Evolutionary conservation across 2,329 filamentous ascomycete species (phyloP).

Genomic region (Penicillium fuscoglaucum): DNA sequence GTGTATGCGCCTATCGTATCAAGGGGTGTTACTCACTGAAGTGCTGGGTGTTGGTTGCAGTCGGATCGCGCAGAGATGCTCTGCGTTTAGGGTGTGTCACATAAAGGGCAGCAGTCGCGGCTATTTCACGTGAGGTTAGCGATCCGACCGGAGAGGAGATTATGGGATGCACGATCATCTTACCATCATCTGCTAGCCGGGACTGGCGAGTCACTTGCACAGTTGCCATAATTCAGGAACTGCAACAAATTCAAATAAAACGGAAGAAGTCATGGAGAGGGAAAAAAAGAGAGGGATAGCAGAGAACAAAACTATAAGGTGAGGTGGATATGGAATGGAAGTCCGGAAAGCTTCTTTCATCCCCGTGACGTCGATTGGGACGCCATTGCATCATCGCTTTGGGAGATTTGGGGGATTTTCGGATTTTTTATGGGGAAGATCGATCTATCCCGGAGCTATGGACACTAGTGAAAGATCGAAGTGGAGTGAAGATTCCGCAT

Average conservation of each 20-base stretch:
- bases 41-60: slow-evolving; percentile 16
- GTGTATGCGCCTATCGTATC: background rate
- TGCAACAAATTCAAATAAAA: slow-evolving; percentile 8
- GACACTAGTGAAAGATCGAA: background rate
- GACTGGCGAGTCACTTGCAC: slow-evolving; percentile 32
- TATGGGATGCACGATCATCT: slow-evolving; percentile 17
- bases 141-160: slow-evolving; percentile 3
- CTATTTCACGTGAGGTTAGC: slow-evolving; percentile 34
- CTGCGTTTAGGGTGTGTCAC: slow-evolving; percentile 48
- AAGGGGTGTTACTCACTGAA: slow-evolving; percentile 24
- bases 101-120: slow-evolving; percentile 63
- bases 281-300: slow-evolving; percentile 1
- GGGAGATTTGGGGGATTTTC: background rate
- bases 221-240: slow-evolving; percentile 30
- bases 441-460: background rate
- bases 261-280: background rate
- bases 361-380: slow-evolving; percentile 35
- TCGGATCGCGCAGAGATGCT: slow-evolving; percentile 28
- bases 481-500: slow-evolving; percentile 5
- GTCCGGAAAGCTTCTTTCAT: slow-evolving; percentile 30
- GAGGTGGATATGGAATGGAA: slow-evolving; percentile 21
- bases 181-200: slow-evolving; percentile 39
- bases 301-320: slow-evolving; percentile 15
- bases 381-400: slow-evolving; percentile 28
- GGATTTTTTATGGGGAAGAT: background rate